Conservation (phyloP, 2,329 filamentous ascomycete genomes). For the Penicillium sp. region DNA sequence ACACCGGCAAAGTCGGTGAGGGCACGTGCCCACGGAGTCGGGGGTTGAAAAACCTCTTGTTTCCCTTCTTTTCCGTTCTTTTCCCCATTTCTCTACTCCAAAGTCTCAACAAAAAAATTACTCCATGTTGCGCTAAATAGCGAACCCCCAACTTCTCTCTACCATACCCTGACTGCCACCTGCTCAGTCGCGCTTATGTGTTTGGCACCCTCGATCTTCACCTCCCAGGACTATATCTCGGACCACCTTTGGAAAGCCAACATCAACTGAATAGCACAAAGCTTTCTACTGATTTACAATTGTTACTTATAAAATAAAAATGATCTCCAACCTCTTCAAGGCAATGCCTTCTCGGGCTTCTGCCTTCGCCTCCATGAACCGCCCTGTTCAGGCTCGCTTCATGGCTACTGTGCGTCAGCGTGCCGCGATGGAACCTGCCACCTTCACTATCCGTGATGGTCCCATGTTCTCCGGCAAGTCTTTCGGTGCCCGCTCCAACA, state of each 20-base stretch:
- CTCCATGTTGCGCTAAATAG: constrained; percentile 33
- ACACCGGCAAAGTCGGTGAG: constrained; percentile 27
- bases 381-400: constrained; percentile 44
- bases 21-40: constrained; percentile 30
- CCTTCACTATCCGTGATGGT: constrained; percentile 93
- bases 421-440: constrained; percentile 74
- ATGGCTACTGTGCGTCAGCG: constrained; percentile 70
- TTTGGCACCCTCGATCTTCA: constrained; percentile 80
- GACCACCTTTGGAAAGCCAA: constrained; percentile 69
- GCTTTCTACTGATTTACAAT: constrained; percentile 17
- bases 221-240: constrained; percentile 76
- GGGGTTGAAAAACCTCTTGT: constrained; percentile 20
- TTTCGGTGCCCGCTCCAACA: constrained; percentile 93
- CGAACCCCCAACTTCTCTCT: constrained; percentile 12
- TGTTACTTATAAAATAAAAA: constrained; percentile 37
- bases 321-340: constrained; percentile 58
- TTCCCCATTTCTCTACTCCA: constrained; percentile 16
- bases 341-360: constrained; percentile 50
- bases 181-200: constrained; percentile 70
- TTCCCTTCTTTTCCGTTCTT: constrained; percentile 11
- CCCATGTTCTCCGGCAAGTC: constrained; percentile 95
- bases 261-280: constrained; percentile 49
- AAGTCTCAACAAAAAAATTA: constrained; percentile 8
- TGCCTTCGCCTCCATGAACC: constrained; percentile 44
- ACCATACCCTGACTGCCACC: constrained; percentile 36